A percentile compares a stretch with the other conserved stretches of the same genome.
Conservation (phyloP, 805 yeast species). For the Sugiyamaella valdiviana region DNA sequence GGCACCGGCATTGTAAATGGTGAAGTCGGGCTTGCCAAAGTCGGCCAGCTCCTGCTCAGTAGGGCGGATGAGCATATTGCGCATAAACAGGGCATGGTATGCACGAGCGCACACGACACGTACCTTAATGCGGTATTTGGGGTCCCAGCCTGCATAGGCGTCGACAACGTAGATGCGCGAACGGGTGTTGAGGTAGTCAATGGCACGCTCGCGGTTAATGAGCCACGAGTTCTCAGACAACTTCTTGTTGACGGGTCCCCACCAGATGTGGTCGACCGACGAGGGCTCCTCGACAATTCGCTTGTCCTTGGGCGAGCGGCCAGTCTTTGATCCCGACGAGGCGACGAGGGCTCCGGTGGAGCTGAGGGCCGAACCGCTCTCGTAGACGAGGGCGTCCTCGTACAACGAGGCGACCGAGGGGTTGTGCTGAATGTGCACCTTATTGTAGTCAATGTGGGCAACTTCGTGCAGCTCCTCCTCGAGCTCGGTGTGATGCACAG, state of each 20-base stretch:
- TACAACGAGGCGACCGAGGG: conserved; percentile 88
- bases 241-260: conserved; percentile 98
- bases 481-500: conserved; percentile 35
- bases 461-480: conserved; percentile 36
- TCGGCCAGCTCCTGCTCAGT: conserved; percentile 78
- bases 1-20: conserved; percentile 97
- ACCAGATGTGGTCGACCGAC: conserved; percentile 83
- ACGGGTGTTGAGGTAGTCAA: conserved; percentile 93
- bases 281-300: conserved; percentile 94
- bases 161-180: conserved; percentile 90
- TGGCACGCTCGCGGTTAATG: conserved; percentile 91
- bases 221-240: conserved; percentile 92
- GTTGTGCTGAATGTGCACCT: conserved; percentile 56
- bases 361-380: conserved; percentile 84
- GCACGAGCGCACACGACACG: conserved; percentile 97
- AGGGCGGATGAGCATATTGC: conserved; percentile 96
- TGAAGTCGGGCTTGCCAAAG: conserved; percentile 97
- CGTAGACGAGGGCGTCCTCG: conserved; percentile 83
- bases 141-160: conserved; percentile 99
- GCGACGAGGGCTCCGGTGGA: conserved; percentile 95
- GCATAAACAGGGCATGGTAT: conserved; percentile 96
- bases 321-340: conserved; percentile 91
- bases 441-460: conserved; percentile 39
- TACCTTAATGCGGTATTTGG: conserved; percentile 91
- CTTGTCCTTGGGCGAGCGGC: conserved; percentile 97